Conservation (phyloP, 2,329 filamentous ascomycete species). For the Juglanconis oblonga region DNA sequence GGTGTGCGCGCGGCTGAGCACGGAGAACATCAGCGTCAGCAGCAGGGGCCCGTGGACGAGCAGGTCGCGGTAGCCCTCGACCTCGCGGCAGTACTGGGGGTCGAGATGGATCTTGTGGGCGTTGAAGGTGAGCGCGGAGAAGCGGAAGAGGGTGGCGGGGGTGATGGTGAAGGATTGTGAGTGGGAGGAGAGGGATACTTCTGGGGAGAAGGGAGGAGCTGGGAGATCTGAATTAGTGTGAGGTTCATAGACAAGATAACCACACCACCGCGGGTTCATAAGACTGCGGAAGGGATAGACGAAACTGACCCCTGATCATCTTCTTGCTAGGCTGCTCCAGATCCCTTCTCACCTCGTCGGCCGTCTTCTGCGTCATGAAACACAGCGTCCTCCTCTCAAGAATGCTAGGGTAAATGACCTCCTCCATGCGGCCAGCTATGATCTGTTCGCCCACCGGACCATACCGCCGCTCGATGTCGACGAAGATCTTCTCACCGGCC, state of each 20-base stretch:
- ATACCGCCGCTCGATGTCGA: slow-evolving; percentile 49
- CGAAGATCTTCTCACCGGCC: slow-evolving; percentile 45
- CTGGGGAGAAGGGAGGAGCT: not conserved
- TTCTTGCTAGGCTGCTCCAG: slow-evolving; percentile 25
- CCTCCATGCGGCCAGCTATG: slow-evolving; percentile 16
- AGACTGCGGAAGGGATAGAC: not conserved
- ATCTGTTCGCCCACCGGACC: not conserved
- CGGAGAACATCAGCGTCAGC: slow-evolving; percentile 71
- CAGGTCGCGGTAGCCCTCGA: slow-evolving; percentile 72
- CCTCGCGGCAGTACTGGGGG: slow-evolving; percentile 60
- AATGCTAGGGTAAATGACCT: slow-evolving; percentile 24
- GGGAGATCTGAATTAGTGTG: not conserved
- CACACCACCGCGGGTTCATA: not conserved
- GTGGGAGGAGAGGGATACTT: not conserved
- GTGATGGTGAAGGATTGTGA: slow-evolving; percentile 56
- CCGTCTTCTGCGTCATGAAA: slow-evolving; percentile 43
- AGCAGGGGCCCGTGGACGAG: slow-evolving; percentile 87
- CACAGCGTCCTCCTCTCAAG: slow-evolving; percentile 50
- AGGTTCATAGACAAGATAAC: not conserved
- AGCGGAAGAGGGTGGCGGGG: slow-evolving; percentile 76
- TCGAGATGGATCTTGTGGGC: slow-evolving; percentile 90
- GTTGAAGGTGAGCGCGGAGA: slow-evolving; percentile 88
- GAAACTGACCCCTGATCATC: slow-evolving; percentile 27
- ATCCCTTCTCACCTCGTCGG: slow-evolving; percentile 11
- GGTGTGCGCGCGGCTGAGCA: slow-evolving; percentile 20